These are phyloP conservation scores for Trichosporon sp. DNA, from an alignment of 1,284 basidiomycete genomes.

Conservation along the genomic window DNA sequence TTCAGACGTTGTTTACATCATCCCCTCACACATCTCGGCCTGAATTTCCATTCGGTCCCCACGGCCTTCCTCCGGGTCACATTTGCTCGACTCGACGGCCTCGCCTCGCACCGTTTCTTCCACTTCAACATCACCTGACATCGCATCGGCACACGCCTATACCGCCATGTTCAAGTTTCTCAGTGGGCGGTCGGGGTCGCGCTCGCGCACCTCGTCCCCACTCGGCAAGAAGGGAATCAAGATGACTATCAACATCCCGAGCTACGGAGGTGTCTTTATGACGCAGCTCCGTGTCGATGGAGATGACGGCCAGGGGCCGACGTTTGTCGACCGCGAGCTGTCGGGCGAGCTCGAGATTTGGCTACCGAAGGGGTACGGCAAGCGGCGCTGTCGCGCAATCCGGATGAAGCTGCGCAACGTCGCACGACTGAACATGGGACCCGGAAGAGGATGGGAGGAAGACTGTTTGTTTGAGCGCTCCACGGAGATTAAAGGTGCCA, in stretches of 20 bases:
- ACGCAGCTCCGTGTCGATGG: constrained; percentile 18
- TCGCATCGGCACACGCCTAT: background rate
- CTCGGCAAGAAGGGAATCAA: constrained; percentile 20
- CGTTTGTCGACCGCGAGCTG: constrained; percentile 28
- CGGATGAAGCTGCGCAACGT: constrained; percentile 37
- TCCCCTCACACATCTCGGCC: background rate
- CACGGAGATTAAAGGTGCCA: constrained; percentile 36
- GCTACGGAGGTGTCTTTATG: constrained; percentile 35
- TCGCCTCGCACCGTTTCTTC: background rate
- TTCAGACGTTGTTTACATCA: background rate
- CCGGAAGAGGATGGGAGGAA: constrained; percentile 36
- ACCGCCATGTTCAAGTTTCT: constrained; percentile 29
- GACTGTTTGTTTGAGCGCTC: constrained; percentile 40
- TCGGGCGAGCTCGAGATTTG: constrained; percentile 41
- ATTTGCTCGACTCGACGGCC: background rate
- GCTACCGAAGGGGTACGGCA: constrained; percentile 34
- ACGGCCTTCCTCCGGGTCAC: background rate
- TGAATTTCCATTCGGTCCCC: background rate
- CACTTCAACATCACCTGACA: background rate
- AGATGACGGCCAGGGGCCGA: constrained; percentile 7
- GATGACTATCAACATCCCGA: constrained; percentile 33
- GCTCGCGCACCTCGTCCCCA: constrained; percentile 27
- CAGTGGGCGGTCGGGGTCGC: constrained; percentile 22
- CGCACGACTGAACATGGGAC: constrained; percentile 37
- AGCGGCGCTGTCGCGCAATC: constrained; percentile 40